A percentile compares a stretch with the other conserved stretches of the same genome.
Evolutionary conservation across 2,329 filamentous ascomycete species (phyloP).

Genomic region (Fusarium pseudonygamai): DNA sequence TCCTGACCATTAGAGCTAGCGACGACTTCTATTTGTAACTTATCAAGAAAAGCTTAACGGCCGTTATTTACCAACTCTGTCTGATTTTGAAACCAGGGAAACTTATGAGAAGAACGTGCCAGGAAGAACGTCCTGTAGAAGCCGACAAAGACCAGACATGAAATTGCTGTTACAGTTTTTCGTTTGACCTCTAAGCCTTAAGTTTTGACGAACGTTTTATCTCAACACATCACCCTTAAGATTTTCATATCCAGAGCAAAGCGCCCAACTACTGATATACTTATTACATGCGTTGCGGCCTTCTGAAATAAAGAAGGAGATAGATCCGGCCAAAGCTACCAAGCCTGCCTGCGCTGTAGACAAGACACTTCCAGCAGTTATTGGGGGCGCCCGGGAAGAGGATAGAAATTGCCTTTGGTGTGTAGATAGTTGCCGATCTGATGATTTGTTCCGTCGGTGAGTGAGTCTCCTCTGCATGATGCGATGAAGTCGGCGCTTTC

Average conservation of each 20-base stretch:
- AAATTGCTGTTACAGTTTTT: constrained; percentile 71
- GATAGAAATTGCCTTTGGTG: constrained; percentile 71
- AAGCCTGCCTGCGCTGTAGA: constrained; percentile 57
- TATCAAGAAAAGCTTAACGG: neutral
- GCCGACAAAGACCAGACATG: constrained; percentile 74
- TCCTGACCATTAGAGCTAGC: neutral
- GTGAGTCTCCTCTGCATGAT: constrained; percentile 60
- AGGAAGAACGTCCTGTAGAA: neutral
- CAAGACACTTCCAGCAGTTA: constrained; percentile 66
- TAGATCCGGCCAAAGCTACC: constrained; percentile 61
- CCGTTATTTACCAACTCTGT: neutral
- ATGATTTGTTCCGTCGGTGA: constrained; percentile 70
- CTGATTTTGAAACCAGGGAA: neutral
- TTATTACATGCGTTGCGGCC: constrained; percentile 71
- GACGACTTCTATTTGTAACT: neutral
- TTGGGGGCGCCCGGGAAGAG: constrained; percentile 65
- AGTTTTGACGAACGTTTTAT: constrained; percentile 71
- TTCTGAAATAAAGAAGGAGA: constrained; percentile 51
- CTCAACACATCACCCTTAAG: constrained; percentile 70
- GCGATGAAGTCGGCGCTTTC: constrained; percentile 63
- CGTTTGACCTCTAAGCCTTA: constrained; percentile 68
- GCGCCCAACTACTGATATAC: constrained; percentile 68
- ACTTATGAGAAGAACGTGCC: neutral
- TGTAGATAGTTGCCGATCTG: constrained; percentile 70
- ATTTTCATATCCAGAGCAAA: constrained; percentile 68